A percentile compares a stretch with the other conserved stretches of the same genome.
These are phyloP conservation scores for Mercurialis annua DNA, from an alignment of 345 rosid species.

Conservation along the genomic window DNA sequence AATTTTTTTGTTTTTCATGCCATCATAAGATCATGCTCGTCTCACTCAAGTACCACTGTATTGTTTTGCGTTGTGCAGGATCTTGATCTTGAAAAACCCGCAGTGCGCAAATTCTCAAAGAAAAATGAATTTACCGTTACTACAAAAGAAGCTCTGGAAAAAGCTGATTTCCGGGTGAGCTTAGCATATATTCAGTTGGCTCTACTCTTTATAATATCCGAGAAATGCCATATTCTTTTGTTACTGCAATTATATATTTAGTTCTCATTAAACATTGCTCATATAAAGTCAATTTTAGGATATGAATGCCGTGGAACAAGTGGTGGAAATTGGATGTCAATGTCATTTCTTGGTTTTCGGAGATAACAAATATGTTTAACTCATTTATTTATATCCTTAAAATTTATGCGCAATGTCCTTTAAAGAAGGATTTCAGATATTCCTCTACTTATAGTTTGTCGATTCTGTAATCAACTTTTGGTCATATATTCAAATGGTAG, in stretches of 20 bases:
- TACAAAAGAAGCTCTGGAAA: constrained; percentile 54
- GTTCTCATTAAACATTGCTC: background rate
- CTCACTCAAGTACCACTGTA: background rate
- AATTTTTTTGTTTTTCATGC: background rate
- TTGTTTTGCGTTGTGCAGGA: constrained; percentile 38
- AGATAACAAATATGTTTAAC: too few relatives aligned
- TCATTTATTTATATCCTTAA: background rate
- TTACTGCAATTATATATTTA: background rate
- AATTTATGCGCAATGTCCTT: background rate
- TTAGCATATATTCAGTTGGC: constrained; percentile 1
- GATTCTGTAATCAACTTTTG: background rate
- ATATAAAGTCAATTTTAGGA: background rate
- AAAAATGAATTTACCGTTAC: constrained; percentile 44
- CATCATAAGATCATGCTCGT: background rate
- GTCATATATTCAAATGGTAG: background rate
- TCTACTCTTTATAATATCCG: background rate
- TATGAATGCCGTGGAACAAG: background rate
- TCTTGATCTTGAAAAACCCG: constrained; percentile 51
- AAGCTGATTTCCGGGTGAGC: constrained; percentile 87
- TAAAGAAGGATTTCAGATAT: background rate
- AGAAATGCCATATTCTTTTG: background rate
- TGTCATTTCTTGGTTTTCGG: background rate
- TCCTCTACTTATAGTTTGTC: background rate
- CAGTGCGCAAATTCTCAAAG: constrained; percentile 25
- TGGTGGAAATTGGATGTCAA: background rate